A percentile compares a stretch with the other conserved stretches of the same genome.
Conservation (phyloP, 176 grass and related monocot species). For the Eleusine coracana region DNA sequence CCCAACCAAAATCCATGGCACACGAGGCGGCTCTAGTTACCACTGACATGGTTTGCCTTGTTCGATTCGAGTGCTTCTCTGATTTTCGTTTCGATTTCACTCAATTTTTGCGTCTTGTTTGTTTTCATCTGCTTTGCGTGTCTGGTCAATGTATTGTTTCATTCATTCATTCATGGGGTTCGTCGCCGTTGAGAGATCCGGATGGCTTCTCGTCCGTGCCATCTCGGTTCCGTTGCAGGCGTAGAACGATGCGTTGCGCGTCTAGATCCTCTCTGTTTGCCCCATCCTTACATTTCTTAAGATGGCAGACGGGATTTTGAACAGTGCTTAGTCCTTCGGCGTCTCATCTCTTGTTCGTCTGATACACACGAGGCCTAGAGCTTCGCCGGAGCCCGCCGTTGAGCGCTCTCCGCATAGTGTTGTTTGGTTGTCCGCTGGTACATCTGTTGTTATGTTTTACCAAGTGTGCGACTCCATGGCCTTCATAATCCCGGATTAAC, state of each 20-base stretch:
- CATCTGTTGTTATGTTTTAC: too few species aligned
- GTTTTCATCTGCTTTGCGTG: background rate
- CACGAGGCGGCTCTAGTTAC: background rate
- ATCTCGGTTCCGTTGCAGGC: constrained; percentile 59
- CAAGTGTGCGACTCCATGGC: background rate
- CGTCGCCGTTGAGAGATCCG: constrained; percentile 56
- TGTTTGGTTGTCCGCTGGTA: background rate
- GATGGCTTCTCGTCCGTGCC: constrained; percentile 25
- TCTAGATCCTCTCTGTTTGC: background rate
- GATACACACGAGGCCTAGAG: too few species aligned
- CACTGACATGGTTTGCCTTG: fast-evolving
- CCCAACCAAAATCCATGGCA: background rate
- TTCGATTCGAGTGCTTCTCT: background rate
- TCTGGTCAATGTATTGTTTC: fast-evolving
- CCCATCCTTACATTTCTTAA: constrained; percentile 5
- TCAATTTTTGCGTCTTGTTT: too few species aligned
- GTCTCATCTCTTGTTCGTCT: too few species aligned
- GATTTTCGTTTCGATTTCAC: background rate
- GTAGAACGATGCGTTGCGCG: constrained; percentile 15
- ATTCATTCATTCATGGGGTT: background rate
- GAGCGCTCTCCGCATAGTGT: too few species aligned
- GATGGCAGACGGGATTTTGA: constrained; percentile 40
- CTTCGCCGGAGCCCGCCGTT: too few species aligned
- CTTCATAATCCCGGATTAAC: constrained; percentile 76
- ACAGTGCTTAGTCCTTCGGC: constrained; percentile 21